Percentiles rank a stretch among this genome's conserved stretches.
These are phyloP conservation scores for Corynascus novoguineensis DNA, from an alignment of 495 filamentous ascomycete species.

Conservation along the genomic window DNA sequence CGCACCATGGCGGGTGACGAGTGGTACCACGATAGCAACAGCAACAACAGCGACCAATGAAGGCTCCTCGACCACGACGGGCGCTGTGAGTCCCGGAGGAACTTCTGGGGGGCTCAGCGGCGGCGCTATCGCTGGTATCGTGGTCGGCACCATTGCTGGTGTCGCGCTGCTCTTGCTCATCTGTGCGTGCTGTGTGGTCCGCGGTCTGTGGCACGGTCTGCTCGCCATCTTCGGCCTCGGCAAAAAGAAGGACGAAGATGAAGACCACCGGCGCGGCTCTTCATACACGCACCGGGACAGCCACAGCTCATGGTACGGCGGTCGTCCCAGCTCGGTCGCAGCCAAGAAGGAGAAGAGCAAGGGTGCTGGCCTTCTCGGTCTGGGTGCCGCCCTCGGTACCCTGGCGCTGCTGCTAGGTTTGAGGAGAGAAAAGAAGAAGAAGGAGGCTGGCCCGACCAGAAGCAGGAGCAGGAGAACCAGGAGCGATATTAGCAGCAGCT, in stretches of 20 bases:
- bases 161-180: constrained; percentile 65
- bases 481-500: constrained; percentile 46
- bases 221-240: constrained; percentile 63
- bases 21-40: constrained; percentile 43
- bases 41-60: constrained; percentile 27
- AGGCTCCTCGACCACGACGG: constrained; percentile 42
- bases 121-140: constrained; percentile 92
- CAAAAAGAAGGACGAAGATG: constrained; percentile 50
- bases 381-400: constrained; percentile 59
- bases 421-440: constrained; percentile 57
- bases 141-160: constrained; percentile 78
- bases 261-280: constrained; percentile 54
- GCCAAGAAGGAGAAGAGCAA: constrained; percentile 46
- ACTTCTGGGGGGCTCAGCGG: constrained; percentile 55
- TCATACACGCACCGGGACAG: constrained; percentile 30
- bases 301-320: constrained; percentile 64
- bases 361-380: constrained; percentile 50
- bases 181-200: constrained; percentile 68
- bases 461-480: constrained; percentile 47
- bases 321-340: constrained; percentile 48
- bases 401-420: constrained; percentile 71
- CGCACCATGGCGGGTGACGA: constrained; percentile 67
- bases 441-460: constrained; percentile 32
- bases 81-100: constrained; percentile 24
- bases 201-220: constrained; percentile 57